Evolutionary conservation across 331 rosid species (phyloP), one percentile per base, ranked within the genome.

Genomic region (Quercus lobata): DNA sequence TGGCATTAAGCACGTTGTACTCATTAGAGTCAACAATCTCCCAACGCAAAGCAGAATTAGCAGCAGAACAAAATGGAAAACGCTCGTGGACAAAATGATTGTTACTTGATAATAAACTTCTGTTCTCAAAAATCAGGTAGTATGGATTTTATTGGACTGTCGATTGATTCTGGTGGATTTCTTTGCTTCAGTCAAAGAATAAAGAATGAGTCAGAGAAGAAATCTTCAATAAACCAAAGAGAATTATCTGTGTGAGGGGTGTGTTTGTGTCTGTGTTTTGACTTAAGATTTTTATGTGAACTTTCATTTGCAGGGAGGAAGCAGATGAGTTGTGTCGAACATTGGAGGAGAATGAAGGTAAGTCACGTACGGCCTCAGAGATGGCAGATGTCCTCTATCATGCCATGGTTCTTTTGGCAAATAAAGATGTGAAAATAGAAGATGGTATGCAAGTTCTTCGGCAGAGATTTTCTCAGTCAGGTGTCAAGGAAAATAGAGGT

Each of bases 351-450:
- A 84, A 82, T 1, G 97, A 92, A 89, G 92, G 88, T 71, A 88
- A 83, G 82, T 79, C 90, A 25, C 93, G 89, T 0, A 77, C 91
- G 73, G 94, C 97, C n/a, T 91, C 97, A 7, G 98, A 95, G 90
- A 91, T 91, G 96, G 98, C 93, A 29, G 97, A 94, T 80, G 90
- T 94, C 62, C 83, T 92, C 55, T 94, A 92, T 55, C 98, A 94
- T 80, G 83, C 91, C 77, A 90, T 90, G 97, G 97, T 93, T 85
- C 78, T 91, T 56, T 77, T 92, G 76, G 92, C 94, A 34, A 57
- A 71, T 18, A 85, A 86, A 86, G 97, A 80, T 76, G 98, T 90
- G 70, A 88, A 90, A 58, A 80, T 95, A 57, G 97, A 92, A 93
- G 97, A 92, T 70, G 98, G 92, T 78, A 57, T 95, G 76, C 87